Conservation (phyloP, 805 yeast genomes). For the Yamadazyma laniorum region DNA sequence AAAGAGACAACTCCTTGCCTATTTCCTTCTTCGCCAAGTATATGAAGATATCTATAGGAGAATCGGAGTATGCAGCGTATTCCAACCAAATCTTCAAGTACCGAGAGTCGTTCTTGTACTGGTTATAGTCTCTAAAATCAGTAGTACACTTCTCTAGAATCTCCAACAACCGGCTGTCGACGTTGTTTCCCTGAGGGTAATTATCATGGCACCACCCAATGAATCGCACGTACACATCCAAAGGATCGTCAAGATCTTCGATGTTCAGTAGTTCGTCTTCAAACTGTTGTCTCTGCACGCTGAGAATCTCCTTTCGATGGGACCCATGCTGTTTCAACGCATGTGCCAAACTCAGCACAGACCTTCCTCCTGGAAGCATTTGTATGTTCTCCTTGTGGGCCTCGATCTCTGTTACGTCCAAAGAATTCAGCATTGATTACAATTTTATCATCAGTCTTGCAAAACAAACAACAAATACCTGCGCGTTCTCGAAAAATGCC, state of each 20-base stretch:
- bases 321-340: slow-evolving; percentile 30
- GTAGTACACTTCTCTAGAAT: slow-evolving; percentile 72
- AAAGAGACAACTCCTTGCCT: slow-evolving; percentile 64
- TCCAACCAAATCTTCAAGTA: slow-evolving; percentile 79
- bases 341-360: slow-evolving; percentile 55
- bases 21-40: slow-evolving; percentile 71
- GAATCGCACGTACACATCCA: slow-evolving; percentile 72
- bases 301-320: slow-evolving; percentile 24
- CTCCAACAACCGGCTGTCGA: slow-evolving; percentile 62
- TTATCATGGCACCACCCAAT: slow-evolving; percentile 66
- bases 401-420: slow-evolving; percentile 24
- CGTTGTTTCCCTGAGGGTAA: slow-evolving; percentile 59
- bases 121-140: slow-evolving; percentile 58
- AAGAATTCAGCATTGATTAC: slow-evolving; percentile 1
- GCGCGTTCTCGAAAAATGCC: neutral
- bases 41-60: slow-evolving; percentile 67
- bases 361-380: slow-evolving; percentile 66
- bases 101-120: slow-evolving; percentile 80
- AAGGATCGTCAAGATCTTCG: slow-evolving; percentile 78
- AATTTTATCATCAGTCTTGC: neutral
- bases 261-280: slow-evolving; percentile 50
- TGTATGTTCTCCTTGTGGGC: slow-evolving; percentile 73
- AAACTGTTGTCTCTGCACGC: slow-evolving; percentile 39
- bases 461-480: neutral
- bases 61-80: slow-evolving; percentile 65